These are phyloP conservation scores for Pinus taeda DNA, from an alignment of 75 land plant genomes.

Conservation along the genomic window DNA sequence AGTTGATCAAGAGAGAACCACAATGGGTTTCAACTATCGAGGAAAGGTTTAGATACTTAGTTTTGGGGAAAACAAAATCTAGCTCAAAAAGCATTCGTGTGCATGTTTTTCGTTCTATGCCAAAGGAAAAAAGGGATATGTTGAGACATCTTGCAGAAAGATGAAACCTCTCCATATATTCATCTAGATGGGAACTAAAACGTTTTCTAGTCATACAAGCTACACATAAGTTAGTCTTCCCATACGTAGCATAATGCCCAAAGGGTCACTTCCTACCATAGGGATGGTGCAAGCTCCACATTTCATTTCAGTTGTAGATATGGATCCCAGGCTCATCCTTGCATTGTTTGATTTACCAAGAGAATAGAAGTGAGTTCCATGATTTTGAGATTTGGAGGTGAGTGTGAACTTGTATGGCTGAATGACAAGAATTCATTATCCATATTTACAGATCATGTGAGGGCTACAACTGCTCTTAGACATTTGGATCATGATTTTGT, in stretches of 20 bases:
- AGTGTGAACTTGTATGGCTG: slow-evolving; percentile 95
- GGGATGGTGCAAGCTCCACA: slow-evolving; percentile 25
- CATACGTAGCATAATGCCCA: slow-evolving; percentile 51
- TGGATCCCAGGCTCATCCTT: slow-evolving; percentile 96
- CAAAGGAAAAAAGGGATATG: slow-evolving; percentile 83
- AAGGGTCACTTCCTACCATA: slow-evolving; percentile 29
- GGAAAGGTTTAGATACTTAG: slow-evolving; percentile 83
- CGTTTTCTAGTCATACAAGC: slow-evolving; percentile 80
- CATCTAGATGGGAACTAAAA: slow-evolving; percentile 88
- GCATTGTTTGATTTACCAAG: slow-evolving; percentile 84
- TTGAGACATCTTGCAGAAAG: slow-evolving; percentile 83
- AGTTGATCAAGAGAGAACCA: slow-evolving; percentile 73
- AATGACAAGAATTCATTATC: slow-evolving; percentile 97
- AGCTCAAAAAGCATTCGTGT: slow-evolving; percentile 34
- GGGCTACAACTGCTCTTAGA: slow-evolving; percentile 93
- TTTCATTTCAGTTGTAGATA: slow-evolving; percentile 72
- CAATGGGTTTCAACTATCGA: slow-evolving; percentile 89
- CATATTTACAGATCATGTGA: slow-evolving; percentile 76
- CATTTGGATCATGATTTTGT: slow-evolving; percentile 86
- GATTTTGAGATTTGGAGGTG: slow-evolving; percentile 93
- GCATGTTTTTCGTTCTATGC: slow-evolving; percentile 76
- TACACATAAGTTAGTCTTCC: slow-evolving; percentile 79
- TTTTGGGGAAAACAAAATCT: slow-evolving; percentile 70
- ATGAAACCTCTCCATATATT: slow-evolving; percentile 76
- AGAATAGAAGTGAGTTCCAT: slow-evolving; percentile 86